Base-by-base conservation (phyloP, 2,329 filamentous ascomycete species). In the Hymenotorrendiella dingleyae region DNA sequence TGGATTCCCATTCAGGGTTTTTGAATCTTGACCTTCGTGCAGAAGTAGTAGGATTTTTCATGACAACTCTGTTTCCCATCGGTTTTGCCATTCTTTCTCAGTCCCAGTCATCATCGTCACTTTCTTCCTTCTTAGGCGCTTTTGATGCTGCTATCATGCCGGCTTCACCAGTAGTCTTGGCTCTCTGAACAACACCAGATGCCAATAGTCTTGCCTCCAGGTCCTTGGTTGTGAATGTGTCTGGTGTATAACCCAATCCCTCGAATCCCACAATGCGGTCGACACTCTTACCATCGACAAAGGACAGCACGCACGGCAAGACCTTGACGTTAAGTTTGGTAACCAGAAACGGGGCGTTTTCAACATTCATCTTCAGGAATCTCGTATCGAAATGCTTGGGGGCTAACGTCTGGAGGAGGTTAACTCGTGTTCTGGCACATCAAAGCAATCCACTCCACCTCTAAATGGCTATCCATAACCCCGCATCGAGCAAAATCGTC, bases 211-310 rank as follows among this genome's bases (percentile, higher is more conserved):
- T 62, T 0, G 63, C 64, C 52, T 80, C 76, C 34, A 80, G 58
- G 44, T 77, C 73, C 23, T 67, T 64, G 1, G 72, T 72, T 1
- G 68, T 74, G 52, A 80, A 77, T 3, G 61, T 70, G 52, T 79
- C 73, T 23, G 46, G 53, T 2, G 67, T 71, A 45, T 69, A 67
- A 11, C 73, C 72, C 8, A 80, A 61, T 3, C 74, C 74, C 51
- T 78, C 76, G 50, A 80, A 80, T 1, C 76, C 76, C 43, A 79
- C 65, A 26, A 80, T 73, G 20, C 75, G 65, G 53, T 78, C 76
- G 27, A 70, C 70, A 32, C 69, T 67, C 35, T 73, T 64, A 6
- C 74, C 76, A 51, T 77, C 69, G 17, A 74, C 64, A 54, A 78
- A 80, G 3, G 70, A 68, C 38, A 79, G 67, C 14, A 80, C 72